Conservation (phyloP, 169 alveolate genomes). For the Amoebophrya sp. region DNA sequence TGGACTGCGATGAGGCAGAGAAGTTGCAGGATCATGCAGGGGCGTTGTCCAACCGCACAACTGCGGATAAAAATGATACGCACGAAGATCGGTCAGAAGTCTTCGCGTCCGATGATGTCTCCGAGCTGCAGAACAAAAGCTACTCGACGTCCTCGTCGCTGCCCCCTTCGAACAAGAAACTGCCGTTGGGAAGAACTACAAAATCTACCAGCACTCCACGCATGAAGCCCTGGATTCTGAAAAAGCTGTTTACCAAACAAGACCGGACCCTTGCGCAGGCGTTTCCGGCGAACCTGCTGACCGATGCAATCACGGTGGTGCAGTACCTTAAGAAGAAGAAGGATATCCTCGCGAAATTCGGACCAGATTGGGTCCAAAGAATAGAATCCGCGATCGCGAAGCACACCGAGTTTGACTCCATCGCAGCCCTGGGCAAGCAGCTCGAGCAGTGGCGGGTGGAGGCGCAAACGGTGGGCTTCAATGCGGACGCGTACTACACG, state of each 20-base stretch:
- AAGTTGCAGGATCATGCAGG: no score
- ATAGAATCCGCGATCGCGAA: neutral
- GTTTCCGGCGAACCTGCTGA: neutral
- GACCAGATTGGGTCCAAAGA: neutral
- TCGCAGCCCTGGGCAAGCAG: neutral
- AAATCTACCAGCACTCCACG: no score
- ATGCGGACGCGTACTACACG: neutral
- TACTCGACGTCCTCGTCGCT: no score
- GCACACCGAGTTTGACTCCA: neutral
- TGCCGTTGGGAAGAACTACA: no score
- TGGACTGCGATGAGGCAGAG: no score
- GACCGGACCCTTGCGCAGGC: neutral
- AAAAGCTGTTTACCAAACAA: neutral
- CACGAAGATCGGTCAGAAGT: no score
- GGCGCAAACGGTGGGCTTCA: neutral
- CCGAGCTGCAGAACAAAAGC: no score
- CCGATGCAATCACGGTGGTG: neutral
- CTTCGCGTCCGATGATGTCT: no score
- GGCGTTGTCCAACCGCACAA: no score
- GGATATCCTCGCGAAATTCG: neutral
- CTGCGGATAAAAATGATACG: no score
- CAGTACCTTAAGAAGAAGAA: neutral
- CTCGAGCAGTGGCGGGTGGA: neutral
- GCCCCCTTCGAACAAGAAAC: no score
- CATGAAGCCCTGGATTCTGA: neutral